Conservation (phyloP, 176 grass and related monocot species). For the Puccinellia tenuiflora region DNA sequence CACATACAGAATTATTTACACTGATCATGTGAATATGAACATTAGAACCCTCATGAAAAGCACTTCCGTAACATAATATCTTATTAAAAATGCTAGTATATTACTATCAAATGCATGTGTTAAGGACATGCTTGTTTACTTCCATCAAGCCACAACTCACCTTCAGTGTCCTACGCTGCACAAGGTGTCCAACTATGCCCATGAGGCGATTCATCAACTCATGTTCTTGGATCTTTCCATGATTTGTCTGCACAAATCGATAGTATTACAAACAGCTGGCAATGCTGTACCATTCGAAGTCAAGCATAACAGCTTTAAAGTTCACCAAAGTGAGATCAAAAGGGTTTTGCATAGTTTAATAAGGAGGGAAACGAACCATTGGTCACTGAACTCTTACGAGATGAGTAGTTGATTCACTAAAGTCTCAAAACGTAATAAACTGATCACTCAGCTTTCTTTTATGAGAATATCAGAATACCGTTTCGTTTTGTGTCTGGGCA, state of each 20-base stretch:
- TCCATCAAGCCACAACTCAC: constrained; percentile 35
- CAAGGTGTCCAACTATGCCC: constrained; percentile 94
- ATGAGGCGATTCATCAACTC: constrained; percentile 83
- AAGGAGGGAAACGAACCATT: too few species aligned
- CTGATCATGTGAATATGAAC: neutral
- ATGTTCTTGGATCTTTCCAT: constrained; percentile 81
- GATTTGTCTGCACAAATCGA: constrained; percentile 57
- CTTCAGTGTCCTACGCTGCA: constrained; percentile 89
- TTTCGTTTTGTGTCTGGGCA: too few species aligned
- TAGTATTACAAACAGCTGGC: constrained; percentile 7
- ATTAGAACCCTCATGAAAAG: neutral
- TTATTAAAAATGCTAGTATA: neutral
- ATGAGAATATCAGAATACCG: too few species aligned
- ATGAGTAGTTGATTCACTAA: too few species aligned
- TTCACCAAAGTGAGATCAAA: neutral
- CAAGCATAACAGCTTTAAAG: neutral
- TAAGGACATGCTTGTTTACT: constrained; percentile 22
- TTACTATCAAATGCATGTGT: neutral
- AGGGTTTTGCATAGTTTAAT: neutral
- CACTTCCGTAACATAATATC: neutral
- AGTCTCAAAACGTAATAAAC: too few species aligned
- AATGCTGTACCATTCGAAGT: neutral
- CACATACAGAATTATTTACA: neutral
- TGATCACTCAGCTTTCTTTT: too few species aligned
- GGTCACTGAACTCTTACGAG: too few species aligned